These are phyloP conservation scores for Erigeron philadelphicus DNA, from an alignment of 140 eudicot genomes.

Conservation along the genomic window DNA sequence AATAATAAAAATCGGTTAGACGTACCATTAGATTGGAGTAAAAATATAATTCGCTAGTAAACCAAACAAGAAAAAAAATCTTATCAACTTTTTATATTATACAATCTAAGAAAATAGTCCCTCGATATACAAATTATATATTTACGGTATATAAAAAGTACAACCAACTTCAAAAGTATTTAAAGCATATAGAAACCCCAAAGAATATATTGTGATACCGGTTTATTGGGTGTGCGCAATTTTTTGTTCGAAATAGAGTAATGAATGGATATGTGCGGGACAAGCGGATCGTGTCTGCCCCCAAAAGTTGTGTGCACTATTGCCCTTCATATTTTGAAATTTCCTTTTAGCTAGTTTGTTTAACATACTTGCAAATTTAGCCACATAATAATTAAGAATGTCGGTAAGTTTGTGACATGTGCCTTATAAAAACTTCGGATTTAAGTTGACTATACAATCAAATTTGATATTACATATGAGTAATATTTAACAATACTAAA, in stretches of 20 bases:
- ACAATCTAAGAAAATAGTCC: no score
- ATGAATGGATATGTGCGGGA: slow-evolving; percentile 38
- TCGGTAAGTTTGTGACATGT: slow-evolving; percentile 19
- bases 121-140: no score
- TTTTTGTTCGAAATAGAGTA: slow-evolving; percentile 24
- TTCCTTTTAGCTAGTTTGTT: not conserved
- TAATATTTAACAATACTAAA: no score
- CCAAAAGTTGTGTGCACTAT: slow-evolving; percentile 25
- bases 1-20: no score
- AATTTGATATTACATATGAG: no score
- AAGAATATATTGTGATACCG: slow-evolving; percentile 9
- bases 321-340: not conserved
- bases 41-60: no score
- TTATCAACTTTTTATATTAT: no score
- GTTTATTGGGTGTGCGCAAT: slow-evolving; percentile 17
- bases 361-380: slow-evolving; percentile 4
- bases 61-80: no score
- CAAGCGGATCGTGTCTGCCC: slow-evolving; percentile 40
- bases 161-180: no score
- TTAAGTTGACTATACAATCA: no score
- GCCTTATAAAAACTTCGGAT: not conserved
- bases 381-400: slow-evolving; percentile 8
- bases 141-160: no score
- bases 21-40: no score
- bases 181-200: not conserved